phyloP scores from a whole-genome alignment of 140 eudicot genomes.

The Oenanthe javanica region DNA sequence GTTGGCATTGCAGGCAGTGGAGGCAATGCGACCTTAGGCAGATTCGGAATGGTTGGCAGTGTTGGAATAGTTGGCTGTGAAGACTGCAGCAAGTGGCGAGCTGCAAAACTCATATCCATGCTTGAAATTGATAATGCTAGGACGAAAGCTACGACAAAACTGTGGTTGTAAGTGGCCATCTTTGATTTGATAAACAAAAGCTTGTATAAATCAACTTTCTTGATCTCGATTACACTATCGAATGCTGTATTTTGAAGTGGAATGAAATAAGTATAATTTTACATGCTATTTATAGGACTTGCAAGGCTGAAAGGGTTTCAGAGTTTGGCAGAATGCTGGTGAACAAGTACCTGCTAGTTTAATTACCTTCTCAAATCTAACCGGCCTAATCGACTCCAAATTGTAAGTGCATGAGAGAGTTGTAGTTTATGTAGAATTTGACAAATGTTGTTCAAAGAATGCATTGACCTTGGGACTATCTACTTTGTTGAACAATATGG shows the following conservation, averaged over 20 bases:
- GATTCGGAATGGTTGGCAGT: not conserved
- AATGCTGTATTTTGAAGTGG: not conserved
- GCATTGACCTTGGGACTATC: too few species aligned
- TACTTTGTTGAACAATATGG: too few species aligned
- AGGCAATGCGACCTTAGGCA: not conserved
- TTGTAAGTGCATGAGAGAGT: too few species aligned
- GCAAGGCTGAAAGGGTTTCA: not conserved
- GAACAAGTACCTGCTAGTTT: too few species aligned
- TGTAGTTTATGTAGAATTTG: too few species aligned
- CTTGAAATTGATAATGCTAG: not conserved
- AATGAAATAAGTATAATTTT: not conserved
- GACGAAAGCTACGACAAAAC: not conserved
- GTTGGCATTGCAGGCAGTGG: not conserved
- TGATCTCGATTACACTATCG: not conserved
- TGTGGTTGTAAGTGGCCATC: not conserved
- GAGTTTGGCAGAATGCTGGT: not conserved
- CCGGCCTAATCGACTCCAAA: too few species aligned
- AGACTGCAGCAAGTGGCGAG: not conserved
- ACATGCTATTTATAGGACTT: not conserved
- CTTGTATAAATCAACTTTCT: rapidly evolving
- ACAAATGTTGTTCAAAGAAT: too few species aligned
- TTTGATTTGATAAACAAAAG: not conserved
- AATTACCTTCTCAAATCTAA: too few species aligned
- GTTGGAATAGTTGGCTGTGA: conserved; percentile 1
- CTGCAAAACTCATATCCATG: not conserved